Percentiles rank a stretch among this genome's conserved stretches.
Evolutionary conservation across 108 stramenopile genomes (phyloP).

Genomic region (Skeletonema potamos): DNA sequence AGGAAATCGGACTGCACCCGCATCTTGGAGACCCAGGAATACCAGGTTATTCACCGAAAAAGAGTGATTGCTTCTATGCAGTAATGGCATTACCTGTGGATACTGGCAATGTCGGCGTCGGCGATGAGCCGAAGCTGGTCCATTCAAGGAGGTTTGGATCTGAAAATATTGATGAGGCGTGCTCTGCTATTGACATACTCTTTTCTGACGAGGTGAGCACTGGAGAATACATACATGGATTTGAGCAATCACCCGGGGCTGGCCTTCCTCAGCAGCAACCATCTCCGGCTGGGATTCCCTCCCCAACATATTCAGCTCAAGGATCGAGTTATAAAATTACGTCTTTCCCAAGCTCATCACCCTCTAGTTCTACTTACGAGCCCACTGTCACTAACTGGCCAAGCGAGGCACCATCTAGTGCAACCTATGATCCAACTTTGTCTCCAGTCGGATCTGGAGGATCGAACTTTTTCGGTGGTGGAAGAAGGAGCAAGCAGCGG

Average conservation of each 20-base stretch:
- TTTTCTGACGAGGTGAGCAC: not conserved
- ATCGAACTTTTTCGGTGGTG: not conserved
- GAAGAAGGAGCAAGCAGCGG: not conserved
- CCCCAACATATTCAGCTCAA: not conserved
- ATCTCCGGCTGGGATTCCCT: not conserved
- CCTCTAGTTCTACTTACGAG: not conserved
- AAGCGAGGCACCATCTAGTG: no score
- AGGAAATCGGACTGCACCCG: conserved; percentile 14
- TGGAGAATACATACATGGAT: not conserved
- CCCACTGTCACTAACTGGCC: not conserved
- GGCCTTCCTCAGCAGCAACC: not conserved
- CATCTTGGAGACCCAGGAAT: conserved; percentile 27
- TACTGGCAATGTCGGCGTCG: not conserved
- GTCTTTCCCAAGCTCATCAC: not conserved
- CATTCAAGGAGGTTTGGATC: conserved; percentile 40
- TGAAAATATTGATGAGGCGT: conserved; percentile 17
- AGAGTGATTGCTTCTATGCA: conserved; percentile 44
- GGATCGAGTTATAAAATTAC: not conserved
- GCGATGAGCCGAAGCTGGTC: conserved; percentile 10
- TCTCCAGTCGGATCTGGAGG: not conserved
- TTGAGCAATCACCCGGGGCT: not conserved
- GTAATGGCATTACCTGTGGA: conserved; percentile 30
- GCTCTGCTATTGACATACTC: conserved; percentile 37
- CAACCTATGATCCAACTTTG: no score
- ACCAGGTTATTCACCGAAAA: conserved; percentile 6